Base-by-base conservation (phyloP, 305 asterid genomes). In the Ajuga reptans region DNA sequence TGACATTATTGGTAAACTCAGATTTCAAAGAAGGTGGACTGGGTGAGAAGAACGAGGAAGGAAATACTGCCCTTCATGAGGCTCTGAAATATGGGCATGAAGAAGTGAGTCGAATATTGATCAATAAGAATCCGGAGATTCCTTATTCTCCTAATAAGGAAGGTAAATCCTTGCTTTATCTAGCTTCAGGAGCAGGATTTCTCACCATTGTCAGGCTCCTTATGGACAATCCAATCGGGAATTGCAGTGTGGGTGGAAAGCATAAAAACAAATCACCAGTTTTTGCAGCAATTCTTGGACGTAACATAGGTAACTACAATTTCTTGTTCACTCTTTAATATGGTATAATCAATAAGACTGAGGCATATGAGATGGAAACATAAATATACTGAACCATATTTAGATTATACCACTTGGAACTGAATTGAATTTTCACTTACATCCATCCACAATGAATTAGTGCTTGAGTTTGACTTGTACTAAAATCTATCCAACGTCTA, bases 121-220 rank as follows among this genome's bases (percentile, higher is more conserved):
- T 82, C 41, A 66, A 72, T 46, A 80, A 75, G 71, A 84, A 80
- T 65, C 81, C 42, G n/a, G 62, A 67, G 39, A 69, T 80, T 79
- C 2, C 62, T 27, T 82, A 84, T 72, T 74, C 84, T 12, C 73
- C 74, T 29, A 84, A 80, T 67, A 78, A 67, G 70, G 78, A 79
- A 54, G 89, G 85, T 37, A 72, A 82, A 59, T 76, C 87, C 70
- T 70, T 82, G 72, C 75, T 84, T 65, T 82, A 72, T 75, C 80
- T 84, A 61, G 84, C 89, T 64, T 85, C 87, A 67, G 87, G 79
- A 68, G 87, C 83, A 15, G 89, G 87, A 53, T 78, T 80, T 72
- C 73, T 68, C 71, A 69, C 79, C 50, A 73, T 84, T 53, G 78
- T 67, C 56, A 68, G 66, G 75, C 80, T 82, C 51, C 85, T 84